Conservation (phyloP, 495 filamentous ascomycete species). For the Elaphomyces granulatus region DNA sequence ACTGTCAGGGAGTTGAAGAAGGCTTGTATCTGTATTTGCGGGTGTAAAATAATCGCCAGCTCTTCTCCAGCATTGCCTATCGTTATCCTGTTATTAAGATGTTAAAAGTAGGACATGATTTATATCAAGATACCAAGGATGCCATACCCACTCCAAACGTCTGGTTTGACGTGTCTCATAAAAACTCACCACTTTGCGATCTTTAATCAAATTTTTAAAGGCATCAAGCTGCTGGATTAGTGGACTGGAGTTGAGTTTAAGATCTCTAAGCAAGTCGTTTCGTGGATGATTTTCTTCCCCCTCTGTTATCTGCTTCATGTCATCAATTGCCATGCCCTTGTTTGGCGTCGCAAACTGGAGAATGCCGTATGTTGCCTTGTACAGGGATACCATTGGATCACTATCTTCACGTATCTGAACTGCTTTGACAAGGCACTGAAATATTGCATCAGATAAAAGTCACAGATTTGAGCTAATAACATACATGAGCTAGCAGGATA, state of each 20-base stretch:
- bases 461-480: background rate
- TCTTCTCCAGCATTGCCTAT: too few relatives aligned
- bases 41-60: too few relatives aligned
- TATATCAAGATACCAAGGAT: too few relatives aligned
- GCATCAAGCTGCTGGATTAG: conserved; percentile 9
- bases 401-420: conserved; percentile 12
- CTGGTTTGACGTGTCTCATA: conserved; percentile 19
- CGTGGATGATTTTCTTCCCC: conserved; percentile 15
- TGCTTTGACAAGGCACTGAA: conserved; percentile 18
- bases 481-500: conserved; percentile 19
- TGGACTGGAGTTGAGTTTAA: too few relatives aligned
- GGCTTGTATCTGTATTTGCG: too few relatives aligned
- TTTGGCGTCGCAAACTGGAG: conserved; percentile 21
- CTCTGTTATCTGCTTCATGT: conserved; percentile 18
- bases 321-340: conserved; percentile 18
- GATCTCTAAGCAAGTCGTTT: conserved; percentile 11
- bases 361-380: conserved; percentile 23
- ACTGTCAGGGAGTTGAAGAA: too few relatives aligned
- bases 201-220: conserved; percentile 17
- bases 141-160: too few relatives aligned
- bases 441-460: conserved; percentile 1
- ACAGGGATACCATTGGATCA: conserved; percentile 18
- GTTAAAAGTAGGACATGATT: too few relatives aligned
- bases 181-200: conserved; percentile 19
- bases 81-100: too few relatives aligned